Base-by-base conservation (phyloP, 2,329 filamentous ascomycete genomes). In the Colletotrichum sidae region DNA sequence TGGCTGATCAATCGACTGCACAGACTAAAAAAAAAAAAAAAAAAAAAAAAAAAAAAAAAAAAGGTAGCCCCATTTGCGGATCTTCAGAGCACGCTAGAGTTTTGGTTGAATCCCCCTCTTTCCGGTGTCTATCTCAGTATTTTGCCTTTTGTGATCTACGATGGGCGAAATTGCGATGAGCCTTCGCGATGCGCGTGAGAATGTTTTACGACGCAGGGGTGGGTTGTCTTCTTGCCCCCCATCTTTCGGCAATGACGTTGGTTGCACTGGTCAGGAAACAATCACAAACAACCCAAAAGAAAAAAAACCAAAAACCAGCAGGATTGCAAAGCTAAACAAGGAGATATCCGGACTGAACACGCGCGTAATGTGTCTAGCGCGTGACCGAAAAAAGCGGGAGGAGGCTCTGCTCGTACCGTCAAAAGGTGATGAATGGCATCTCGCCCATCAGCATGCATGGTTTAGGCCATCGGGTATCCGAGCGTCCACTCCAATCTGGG, bases 111-210 rank as follows among this genome's bases (percentile, higher is more conserved):
- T 41, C 38, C 38, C 38, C 25, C 4, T 25, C 25, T 25, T 25
- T 25, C 25, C 4, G 4, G 25, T 25, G 38, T 41, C 9, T 41
- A 13, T n/a, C n/a, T n/a, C n/a, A n/a, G n/a, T 8, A 41, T 37
- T 15, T 45, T 47, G 17, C 58, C 50, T 17, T 55, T 60, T 61
- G 47, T n/a, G 55, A 63, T 63, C 60, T 63, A 51, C 54, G 60
- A 63, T 65, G 33, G 52, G 25, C 39, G 57, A 61, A 55, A 61
- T 65, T 65, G 62, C 56, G 57, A 65, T 65, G 38, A 46, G 56
- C 62, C 58, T 61, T 41, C 15, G 25, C 17, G 37, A 33, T 44
- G 35, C 55, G 58, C 55, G 51, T 55, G 51, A 55, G 51, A 61
- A 55, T 55, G 45, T 55, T 61, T 61, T 55, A 50, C 44, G 51